phyloP scores from a whole-genome alignment of 2,329 filamentous ascomycete species.

The Rhynchosporium graminicola region DNA sequence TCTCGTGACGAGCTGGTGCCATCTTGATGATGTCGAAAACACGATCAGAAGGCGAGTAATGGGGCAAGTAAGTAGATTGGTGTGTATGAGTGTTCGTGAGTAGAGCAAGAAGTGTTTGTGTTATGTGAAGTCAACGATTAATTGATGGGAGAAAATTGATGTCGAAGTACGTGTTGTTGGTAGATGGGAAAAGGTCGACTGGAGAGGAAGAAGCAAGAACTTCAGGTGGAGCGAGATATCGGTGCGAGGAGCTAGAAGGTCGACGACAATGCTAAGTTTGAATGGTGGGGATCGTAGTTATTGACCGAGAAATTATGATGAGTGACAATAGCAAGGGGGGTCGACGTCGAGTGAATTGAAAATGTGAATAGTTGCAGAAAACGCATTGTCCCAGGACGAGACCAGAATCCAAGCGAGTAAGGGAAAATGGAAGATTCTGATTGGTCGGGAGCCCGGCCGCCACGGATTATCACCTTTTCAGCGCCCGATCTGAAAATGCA shows the following conservation, averaged over 20 bases:
- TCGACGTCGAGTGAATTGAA: slow-evolving; percentile 15
- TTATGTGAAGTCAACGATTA: slow-evolving; percentile 3
- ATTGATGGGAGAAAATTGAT: slow-evolving; percentile 5
- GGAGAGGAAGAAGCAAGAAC: slow-evolving; percentile 9
- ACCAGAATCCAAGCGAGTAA: slow-evolving; percentile 17
- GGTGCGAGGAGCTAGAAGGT: slow-evolving; percentile 1
- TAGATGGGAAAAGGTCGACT: slow-evolving; percentile 11
- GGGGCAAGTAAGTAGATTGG: slow-evolving; percentile 3
- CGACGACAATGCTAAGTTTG: background rate
- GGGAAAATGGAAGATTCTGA: slow-evolving; percentile 7
- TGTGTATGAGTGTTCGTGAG: background rate
- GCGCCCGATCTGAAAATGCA: background rate
- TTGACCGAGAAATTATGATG: background rate
- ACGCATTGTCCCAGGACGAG: slow-evolving; percentile 13
- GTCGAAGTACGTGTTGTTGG: slow-evolving; percentile 9
- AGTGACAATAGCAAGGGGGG: slow-evolving; percentile 10
- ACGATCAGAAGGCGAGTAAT: slow-evolving; percentile 3
- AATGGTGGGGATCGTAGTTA: slow-evolving; percentile 11
- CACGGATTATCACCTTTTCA: slow-evolving; percentile 12
- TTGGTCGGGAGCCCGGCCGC: slow-evolving; percentile 8
- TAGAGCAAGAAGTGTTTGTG: slow-evolving; percentile 10
- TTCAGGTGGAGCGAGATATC: slow-evolving; percentile 5
- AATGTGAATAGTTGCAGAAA: slow-evolving; percentile 16
- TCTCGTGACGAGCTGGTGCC: slow-evolving; percentile 33
- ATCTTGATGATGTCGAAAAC: slow-evolving; percentile 19